Evolutionary conservation across 1,284 basidiomycete species (phyloP).

Genomic region (Phylloboletellus chloephorus): DNA sequence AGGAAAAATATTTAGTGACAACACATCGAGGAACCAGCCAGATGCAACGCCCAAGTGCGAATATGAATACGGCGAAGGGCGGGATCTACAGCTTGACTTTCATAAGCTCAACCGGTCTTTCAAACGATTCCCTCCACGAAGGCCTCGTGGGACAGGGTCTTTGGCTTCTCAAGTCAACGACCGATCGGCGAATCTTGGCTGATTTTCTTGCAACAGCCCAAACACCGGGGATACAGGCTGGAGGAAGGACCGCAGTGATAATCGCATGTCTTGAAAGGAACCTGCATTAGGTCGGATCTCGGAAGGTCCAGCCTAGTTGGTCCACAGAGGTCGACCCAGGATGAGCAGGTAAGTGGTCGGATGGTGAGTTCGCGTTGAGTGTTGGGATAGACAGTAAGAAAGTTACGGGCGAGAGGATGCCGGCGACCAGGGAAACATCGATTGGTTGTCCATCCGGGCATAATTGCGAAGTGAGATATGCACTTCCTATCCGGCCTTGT

Average conservation of each 20-base stretch:
- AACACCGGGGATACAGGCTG: neutral
- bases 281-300: conserved; percentile 18
- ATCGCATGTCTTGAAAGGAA: conserved; percentile 9
- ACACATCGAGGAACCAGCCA: neutral
- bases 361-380: too few species aligned
- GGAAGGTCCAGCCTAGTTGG: conserved; percentile 1
- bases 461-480: too few species aligned
- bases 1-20: neutral
- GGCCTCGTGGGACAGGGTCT: neutral
- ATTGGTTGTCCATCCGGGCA: too few species aligned
- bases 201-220: neutral
- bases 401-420: too few species aligned
- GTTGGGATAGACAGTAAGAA: too few species aligned
- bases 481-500: too few species aligned
- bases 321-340: neutral
- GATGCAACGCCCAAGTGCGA: neutral
- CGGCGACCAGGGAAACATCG: too few species aligned
- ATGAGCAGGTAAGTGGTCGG: too few species aligned
- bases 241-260: too few species aligned
- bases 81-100: neutral
- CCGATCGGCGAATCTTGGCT: neutral
- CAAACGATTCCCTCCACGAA: neutral
- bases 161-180: neutral
- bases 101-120: neutral
- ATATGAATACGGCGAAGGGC: neutral